Percentiles rank a stretch among this genome's conserved stretches.
These are phyloP conservation scores for Boechera divaricarpa DNA, from an alignment of 345 rosid genomes.

Conservation along the genomic window DNA sequence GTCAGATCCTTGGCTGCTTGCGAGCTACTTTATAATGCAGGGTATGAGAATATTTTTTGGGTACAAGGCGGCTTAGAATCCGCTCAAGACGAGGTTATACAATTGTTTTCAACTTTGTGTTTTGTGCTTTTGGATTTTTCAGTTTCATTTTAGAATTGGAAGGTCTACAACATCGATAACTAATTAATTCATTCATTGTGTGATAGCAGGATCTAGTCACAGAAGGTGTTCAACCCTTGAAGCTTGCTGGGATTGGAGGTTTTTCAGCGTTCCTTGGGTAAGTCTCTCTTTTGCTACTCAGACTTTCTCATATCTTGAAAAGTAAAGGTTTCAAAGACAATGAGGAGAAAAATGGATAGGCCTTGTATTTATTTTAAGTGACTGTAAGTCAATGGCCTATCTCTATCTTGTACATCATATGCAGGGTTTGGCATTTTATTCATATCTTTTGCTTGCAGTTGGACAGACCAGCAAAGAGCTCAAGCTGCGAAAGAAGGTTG, in stretches of 20 bases:
- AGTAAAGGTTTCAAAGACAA: slow-evolving; percentile 5
- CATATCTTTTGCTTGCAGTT: slow-evolving; percentile 50
- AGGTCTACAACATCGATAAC: background rate
- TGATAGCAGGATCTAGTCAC: slow-evolving; percentile 67
- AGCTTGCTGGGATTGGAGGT: slow-evolving; percentile 89
- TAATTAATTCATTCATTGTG: slow-evolving; percentile 22
- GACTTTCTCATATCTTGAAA: slow-evolving; percentile 15
- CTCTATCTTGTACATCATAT: background rate
- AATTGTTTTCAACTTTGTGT: slow-evolving; percentile 27
- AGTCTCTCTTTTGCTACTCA: slow-evolving; percentile 34
- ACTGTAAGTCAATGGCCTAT: background rate
- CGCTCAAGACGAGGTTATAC: slow-evolving; percentile 81
- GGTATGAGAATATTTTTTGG: slow-evolving; percentile 87
- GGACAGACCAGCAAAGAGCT: slow-evolving; percentile 97
- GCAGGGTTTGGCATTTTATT: background rate
- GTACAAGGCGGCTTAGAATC: slow-evolving; percentile 91
- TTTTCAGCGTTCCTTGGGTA: slow-evolving; percentile 94
- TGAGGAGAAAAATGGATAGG: background rate
- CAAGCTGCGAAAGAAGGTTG: slow-evolving; percentile 93
- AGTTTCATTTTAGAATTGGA: slow-evolving; percentile 23
- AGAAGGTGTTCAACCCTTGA: slow-evolving; percentile 82
- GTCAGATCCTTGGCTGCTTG: slow-evolving; percentile 93
- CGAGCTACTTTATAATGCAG: slow-evolving; percentile 70
- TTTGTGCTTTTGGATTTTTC: slow-evolving; percentile 19
- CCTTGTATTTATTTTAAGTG: background rate